phyloP scores from a whole-genome alignment of 2,329 filamentous ascomycete species.

The Penicillium hesseltinei region DNA sequence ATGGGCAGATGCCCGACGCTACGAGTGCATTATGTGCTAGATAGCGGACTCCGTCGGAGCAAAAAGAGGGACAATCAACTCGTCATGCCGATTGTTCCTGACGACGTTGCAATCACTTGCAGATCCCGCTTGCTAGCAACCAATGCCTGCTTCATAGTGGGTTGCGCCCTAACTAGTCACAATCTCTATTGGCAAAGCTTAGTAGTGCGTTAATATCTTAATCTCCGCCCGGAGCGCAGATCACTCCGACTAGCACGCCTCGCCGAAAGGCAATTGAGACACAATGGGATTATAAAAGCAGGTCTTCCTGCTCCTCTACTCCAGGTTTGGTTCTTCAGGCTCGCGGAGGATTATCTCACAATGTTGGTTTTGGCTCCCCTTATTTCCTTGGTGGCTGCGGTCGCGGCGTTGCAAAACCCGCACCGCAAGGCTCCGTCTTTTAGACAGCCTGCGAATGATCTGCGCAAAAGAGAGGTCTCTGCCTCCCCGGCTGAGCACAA shows the following conservation, averaged over 20 bases:
- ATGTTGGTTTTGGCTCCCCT: conserved; percentile 13
- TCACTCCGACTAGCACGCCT: not conserved
- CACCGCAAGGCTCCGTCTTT: conserved; percentile 16
- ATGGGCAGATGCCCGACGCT: not conserved
- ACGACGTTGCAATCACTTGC: conserved; percentile 16
- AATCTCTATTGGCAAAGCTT: conserved; percentile 3
- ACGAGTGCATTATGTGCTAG: not conserved
- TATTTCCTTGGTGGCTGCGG: conserved; percentile 8
- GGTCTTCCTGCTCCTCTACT: too few species aligned
- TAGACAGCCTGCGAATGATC: not conserved
- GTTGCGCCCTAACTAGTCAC: not conserved
- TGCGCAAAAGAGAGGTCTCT: conserved; percentile 6
- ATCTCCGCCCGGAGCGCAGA: not conserved
- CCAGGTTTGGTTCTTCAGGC: not conserved
- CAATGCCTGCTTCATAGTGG: conserved; percentile 5
- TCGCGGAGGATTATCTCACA: not conserved
- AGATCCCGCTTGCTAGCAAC: not conserved
- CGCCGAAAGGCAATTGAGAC: not conserved
- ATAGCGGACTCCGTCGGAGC: conserved; percentile 6
- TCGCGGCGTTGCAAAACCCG: conserved; percentile 19
- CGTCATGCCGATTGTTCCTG: conserved; percentile 16
- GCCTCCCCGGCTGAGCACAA: conserved; percentile 1
- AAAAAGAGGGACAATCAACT: not conserved
- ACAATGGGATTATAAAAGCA: not conserved
- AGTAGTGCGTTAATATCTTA: not conserved